Percentiles rank a stretch among this genome's conserved stretches.
Evolutionary conservation across 2,329 filamentous ascomycete species (phyloP).

Genomic region (Metarhizium sp.): DNA sequence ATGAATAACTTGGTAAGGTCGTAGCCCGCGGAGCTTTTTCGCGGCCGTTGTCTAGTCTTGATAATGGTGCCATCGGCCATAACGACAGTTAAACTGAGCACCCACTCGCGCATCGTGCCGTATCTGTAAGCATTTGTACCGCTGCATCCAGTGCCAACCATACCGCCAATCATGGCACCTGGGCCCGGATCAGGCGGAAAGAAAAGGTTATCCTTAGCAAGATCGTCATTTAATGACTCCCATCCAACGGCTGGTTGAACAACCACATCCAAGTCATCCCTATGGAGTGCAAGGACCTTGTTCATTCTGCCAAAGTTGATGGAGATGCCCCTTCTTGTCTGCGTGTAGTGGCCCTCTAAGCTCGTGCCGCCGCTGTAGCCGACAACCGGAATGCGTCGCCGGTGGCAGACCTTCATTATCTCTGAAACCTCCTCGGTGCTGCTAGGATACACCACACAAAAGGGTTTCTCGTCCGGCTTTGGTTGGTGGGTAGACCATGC

Average conservation of each 20-base stretch:
- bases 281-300: constrained; percentile 66
- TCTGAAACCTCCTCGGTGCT: constrained; percentile 76
- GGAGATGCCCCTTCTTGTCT: constrained; percentile 74
- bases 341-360: constrained; percentile 79
- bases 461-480: constrained; percentile 40
- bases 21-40: constrained; percentile 87
- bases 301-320: constrained; percentile 84
- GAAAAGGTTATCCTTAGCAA: constrained; percentile 67
- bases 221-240: constrained; percentile 73
- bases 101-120: constrained; percentile 93
- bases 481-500: constrained; percentile 53
- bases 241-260: constrained; percentile 79
- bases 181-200: constrained; percentile 89
- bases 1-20: constrained; percentile 85
- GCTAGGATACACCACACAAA: constrained; percentile 66
- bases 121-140: constrained; percentile 90
- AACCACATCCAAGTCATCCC: constrained; percentile 66
- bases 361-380: constrained; percentile 83
- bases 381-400: constrained; percentile 72
- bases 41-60: constrained; percentile 77
- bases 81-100: constrained; percentile 76
- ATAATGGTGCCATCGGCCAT: constrained; percentile 84
- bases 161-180: constrained; percentile 85
- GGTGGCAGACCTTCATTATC: constrained; percentile 83
- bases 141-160: constrained; percentile 64